Conservation (phyloP, 1,284 basidiomycete genomes). For the Leucoagaricus sp. region DNA sequence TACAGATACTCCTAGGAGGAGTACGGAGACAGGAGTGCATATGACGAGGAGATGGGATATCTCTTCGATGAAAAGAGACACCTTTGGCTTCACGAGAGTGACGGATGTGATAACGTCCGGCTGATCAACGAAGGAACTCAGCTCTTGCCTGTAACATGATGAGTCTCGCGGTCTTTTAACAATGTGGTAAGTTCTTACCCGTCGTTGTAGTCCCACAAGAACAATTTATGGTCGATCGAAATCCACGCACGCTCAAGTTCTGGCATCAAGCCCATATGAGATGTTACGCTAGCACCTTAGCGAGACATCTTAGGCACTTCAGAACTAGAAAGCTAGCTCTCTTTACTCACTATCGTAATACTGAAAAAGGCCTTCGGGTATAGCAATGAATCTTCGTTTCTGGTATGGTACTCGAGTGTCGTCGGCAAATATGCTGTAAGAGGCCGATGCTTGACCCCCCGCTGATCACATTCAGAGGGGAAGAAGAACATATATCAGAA, state of each 20-base stretch:
- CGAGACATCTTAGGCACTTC: constrained; percentile 8
- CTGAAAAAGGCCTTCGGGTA: constrained; percentile 85
- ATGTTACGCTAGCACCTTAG: constrained; percentile 58
- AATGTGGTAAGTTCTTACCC: constrained; percentile 53
- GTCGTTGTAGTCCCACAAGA: constrained; percentile 96
- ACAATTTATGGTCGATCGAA: constrained; percentile 91
- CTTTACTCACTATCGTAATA: constrained; percentile 70
- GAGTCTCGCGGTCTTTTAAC: constrained; percentile 13
- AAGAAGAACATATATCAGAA: background rate
- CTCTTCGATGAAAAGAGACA: constrained; percentile 95
- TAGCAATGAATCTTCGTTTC: constrained; percentile 71
- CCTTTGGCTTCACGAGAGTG: constrained; percentile 73
- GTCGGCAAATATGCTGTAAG: constrained; percentile 77
- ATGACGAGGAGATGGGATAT: constrained; percentile 91
- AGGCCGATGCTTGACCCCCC: constrained; percentile 64
- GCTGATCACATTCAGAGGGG: constrained; percentile 38
- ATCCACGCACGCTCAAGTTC: constrained; percentile 97
- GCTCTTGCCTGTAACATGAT: constrained; percentile 61
- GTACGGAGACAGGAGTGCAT: constrained; percentile 82
- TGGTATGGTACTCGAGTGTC: constrained; percentile 82
- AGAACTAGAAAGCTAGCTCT: background rate
- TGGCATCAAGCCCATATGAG: constrained; percentile 89
- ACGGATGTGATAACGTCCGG: constrained; percentile 90
- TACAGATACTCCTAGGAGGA: constrained; percentile 84
- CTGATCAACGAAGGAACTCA: constrained; percentile 89